Evolutionary conservation across 176 grass and related monocot genomes (phyloP), one percentile per base, ranked within the genome.

Genomic region (Phoenix roebelenii): DNA sequence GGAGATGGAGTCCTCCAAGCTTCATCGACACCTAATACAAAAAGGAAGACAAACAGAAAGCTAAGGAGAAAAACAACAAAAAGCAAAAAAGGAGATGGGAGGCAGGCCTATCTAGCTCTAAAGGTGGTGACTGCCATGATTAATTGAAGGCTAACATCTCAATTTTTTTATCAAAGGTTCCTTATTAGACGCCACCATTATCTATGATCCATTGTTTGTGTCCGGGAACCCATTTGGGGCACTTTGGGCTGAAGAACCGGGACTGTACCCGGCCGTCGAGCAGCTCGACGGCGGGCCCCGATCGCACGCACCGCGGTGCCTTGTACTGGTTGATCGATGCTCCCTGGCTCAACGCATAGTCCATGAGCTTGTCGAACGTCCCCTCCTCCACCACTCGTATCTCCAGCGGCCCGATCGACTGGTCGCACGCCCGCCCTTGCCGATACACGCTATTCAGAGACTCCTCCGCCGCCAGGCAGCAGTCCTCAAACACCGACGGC

Each of bases 321-420:
- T 98, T 98, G 76, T 98, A 98, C 79, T 98, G 93, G 84, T 98
- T 98, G 67, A 98, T 92, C 55, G 87, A 92, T 2, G 93, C 87
- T 52, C 88, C 93, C 53, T 76, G 84, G 73, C 84, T 98, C 48
- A 98, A 70, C 18, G 93, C 88, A 64, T 85, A 98, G 77, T 98
- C 93, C 93, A 98, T 98, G 51, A 98, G 74, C 74, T 98, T 98
- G 73, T 98, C 93, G 70, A 98, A 98, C 17, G 88, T 98, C 51
- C 93, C 93, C 61, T 98, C 85, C 32, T 78, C 77, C 49, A 98
- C 93, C 29, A 89, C 53, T 39, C 88, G 76, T 12, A 98, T 98
- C 84, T 98, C 93, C 17, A 98, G 77, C 32, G 93, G 84, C 0
- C 93, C 82, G 49, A 98, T 89, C 22, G 88, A 98, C 67, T 60